phyloP scores from a whole-genome alignment of 768 basidiomycete species.

The Kockovaella imperatae region DNA sequence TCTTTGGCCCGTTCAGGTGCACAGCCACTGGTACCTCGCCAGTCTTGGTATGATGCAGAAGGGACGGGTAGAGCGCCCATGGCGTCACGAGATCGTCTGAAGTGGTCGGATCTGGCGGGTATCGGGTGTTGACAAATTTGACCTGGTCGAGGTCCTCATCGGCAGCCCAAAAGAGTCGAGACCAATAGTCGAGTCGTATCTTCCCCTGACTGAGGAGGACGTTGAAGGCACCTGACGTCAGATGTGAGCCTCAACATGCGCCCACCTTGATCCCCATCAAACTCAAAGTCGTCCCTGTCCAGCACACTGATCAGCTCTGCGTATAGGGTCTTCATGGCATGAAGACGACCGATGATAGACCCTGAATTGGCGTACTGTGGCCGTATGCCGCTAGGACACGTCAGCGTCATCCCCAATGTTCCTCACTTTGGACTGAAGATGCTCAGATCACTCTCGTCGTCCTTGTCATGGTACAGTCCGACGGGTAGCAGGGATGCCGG shows the following conservation, averaged over 20 bases:
- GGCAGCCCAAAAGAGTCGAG: not conserved
- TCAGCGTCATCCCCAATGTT: not conserved
- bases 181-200: not conserved
- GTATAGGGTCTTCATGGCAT: not conserved
- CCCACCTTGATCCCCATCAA: not conserved
- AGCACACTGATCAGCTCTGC: not conserved
- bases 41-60: not conserved
- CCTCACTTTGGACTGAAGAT: not conserved
- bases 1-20: not conserved
- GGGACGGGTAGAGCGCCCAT: not conserved
- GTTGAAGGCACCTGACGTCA: not conserved
- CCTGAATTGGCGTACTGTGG: not conserved
- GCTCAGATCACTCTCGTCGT: not conserved
- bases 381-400: not conserved
- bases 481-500: not conserved
- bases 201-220: not conserved
- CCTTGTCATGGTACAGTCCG: not conserved
- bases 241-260: too few relatives aligned
- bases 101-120: not conserved
- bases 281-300: not conserved
- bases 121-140: not conserved
- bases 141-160: not conserved
- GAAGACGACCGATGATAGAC: not conserved
- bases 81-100: too few relatives aligned
- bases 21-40: not conserved